Base-by-base conservation (phyloP, 352 stramenopile genomes). In the Phytophthora rubi region DNA sequence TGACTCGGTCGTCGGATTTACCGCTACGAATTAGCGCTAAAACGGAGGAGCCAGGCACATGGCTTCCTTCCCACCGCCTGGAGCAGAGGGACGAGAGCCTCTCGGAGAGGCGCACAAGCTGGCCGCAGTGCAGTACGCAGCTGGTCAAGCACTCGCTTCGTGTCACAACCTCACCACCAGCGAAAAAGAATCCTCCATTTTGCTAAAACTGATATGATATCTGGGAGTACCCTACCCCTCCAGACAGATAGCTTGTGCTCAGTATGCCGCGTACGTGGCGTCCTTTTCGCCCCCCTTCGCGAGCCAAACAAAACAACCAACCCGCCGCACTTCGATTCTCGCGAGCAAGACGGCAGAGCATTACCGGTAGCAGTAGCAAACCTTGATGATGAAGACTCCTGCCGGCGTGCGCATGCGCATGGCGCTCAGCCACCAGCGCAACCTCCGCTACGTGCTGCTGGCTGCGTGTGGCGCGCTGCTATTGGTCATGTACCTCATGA, bases 351-450 rank as follows among this genome's bases (percentile, higher is more conserved):
- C 53, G 7, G 1, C 54, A 62, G 5, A n/a, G 47, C 42, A 18
- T 7, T 48, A 48, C 33, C 33, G 16, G 42, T 21, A 47, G 39
- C 23, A 26, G 23, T 26, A 26, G 15, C 16, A 18, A 15, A 10
- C 15, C 42, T 53, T 51, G 10, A 67, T 53, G 48, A 92, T 93
- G 83, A 85, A 91, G 71, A 88, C 79, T 26, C 59, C 80, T 6
- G 71, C 80, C 7, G 84, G 78, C 28, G 79, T 94, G 68, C 84
- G 86, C 66, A 70, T 92, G 78, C 84, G 84, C 64, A 84, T 94
- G 74, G 80, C 76, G 59, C 66, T 94, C 7, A 76, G 55, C 47
- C 79, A 91, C 73, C 82, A 83, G 44, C 83, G 83, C 62, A 86
- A 92, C 59, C 68, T 94, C 49, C 85, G 80, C 30, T 65, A 79